These are phyloP conservation scores for Pseudozyma pruni DNA, from an alignment of 1,284 basidiomycete genomes.

Conservation along the genomic window DNA sequence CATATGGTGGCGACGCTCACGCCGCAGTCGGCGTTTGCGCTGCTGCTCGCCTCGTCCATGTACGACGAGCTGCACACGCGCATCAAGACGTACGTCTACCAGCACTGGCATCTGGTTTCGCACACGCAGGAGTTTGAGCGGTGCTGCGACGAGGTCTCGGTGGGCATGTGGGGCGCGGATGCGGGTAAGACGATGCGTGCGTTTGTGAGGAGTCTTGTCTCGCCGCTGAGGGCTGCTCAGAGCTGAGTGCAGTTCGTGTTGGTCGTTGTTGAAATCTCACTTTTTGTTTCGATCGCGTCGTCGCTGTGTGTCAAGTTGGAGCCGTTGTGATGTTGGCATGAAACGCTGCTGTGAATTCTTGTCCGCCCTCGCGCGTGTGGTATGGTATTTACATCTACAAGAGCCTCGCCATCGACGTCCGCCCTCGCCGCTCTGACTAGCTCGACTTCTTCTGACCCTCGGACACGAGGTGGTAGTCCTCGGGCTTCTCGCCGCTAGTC, in stretches of 20 bases:
- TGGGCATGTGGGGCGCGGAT: constrained; percentile 57
- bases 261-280: too few relatives aligned
- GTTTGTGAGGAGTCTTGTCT: constrained; percentile 44
- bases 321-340: too few relatives aligned
- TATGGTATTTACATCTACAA: not conserved
- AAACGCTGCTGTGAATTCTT: too few relatives aligned
- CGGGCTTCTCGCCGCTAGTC: constrained; percentile 32
- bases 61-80: constrained; percentile 56
- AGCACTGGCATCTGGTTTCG: constrained; percentile 57
- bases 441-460: constrained; percentile 39
- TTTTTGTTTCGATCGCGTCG: too few relatives aligned
- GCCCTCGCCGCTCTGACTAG: not conserved
- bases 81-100: constrained; percentile 62
- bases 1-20: constrained; percentile 81
- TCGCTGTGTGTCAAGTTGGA: too few relatives aligned
- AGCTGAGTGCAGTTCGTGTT: too few relatives aligned
- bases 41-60: constrained; percentile 73
- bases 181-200: constrained; percentile 51
- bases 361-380: too few relatives aligned
- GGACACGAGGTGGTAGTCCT: constrained; percentile 51
- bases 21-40: constrained; percentile 77
- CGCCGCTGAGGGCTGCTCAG: constrained; percentile 21
- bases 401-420: not conserved
- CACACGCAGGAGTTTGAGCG: constrained; percentile 58
- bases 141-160: constrained; percentile 62